Conservation (phyloP, 805 yeast species). For the Ogataea sp. region DNA sequence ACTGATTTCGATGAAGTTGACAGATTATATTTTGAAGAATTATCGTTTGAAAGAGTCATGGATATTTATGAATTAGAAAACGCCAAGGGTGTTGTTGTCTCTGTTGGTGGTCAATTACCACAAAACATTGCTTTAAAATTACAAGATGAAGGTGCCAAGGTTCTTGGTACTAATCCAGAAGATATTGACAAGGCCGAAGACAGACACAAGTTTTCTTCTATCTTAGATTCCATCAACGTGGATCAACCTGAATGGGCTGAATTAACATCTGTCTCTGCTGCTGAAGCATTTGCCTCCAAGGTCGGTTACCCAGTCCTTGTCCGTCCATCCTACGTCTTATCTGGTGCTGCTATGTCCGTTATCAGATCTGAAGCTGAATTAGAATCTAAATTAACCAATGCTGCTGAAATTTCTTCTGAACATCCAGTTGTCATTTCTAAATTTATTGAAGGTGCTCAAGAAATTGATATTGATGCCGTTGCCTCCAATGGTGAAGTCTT, state of each 20-base stretch:
- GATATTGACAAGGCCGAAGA: conserved; percentile 97
- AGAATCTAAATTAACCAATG: conserved; percentile 73
- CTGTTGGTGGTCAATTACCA: conserved; percentile 97
- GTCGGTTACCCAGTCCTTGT: conserved; percentile 95
- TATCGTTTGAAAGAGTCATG: conserved; percentile 91
- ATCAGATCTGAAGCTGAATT: conserved; percentile 74
- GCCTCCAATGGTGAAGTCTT: conserved; percentile 82
- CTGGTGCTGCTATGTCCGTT: conserved; percentile 99
- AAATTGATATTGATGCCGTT: conserved; percentile 95
- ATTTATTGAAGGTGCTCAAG: conserved; percentile 92
- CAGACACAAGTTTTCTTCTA: conserved; percentile 94
- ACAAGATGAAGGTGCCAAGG: conserved; percentile 76
- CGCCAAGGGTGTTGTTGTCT: conserved; percentile 86
- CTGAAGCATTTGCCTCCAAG: conserved; percentile 72
- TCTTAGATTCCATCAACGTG: conserved; percentile 83
- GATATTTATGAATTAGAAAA: conserved; percentile 92
- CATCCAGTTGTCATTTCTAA: conserved; percentile 97
- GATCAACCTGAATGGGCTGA: conserved; percentile 99
- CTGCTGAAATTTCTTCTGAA: conserved; percentile 89
- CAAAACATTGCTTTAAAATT: conserved; percentile 89
- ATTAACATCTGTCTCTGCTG: conserved; percentile 77
- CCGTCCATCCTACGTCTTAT: conserved; percentile 93
- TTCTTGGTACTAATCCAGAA: conserved; percentile 89
- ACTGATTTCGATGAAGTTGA: conserved; percentile 98
- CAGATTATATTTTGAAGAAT: conserved; percentile 91